Evolutionary conservation across 1,284 basidiomycete species (phyloP).

Genomic region (Butyriboletus appendiculatus): DNA sequence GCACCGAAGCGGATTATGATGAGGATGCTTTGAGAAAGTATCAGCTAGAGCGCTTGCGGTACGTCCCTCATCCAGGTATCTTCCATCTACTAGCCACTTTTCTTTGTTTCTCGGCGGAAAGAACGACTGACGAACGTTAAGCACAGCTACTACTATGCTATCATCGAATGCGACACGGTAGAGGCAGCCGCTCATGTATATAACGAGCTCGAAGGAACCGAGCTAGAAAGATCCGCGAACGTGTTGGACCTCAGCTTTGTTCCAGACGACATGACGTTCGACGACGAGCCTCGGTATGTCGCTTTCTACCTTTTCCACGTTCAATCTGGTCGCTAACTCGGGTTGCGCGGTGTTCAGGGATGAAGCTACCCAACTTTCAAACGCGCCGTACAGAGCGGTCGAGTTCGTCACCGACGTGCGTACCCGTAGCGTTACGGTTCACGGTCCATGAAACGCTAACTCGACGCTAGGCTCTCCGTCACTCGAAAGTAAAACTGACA

Average conservation of each 20-base stretch:
- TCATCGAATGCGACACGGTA: constrained; percentile 86
- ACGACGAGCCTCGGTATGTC: constrained; percentile 71
- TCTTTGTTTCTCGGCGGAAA: background rate
- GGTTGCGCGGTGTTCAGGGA: constrained; percentile 53
- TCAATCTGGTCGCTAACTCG: background rate
- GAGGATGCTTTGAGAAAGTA: constrained; percentile 90
- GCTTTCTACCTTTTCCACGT: background rate
- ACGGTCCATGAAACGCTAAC: background rate
- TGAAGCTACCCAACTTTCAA: constrained; percentile 73
- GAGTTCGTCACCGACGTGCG: constrained; percentile 94
- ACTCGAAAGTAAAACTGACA: constrained; percentile 96
- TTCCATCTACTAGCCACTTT: background rate
- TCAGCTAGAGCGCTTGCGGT: constrained; percentile 92
- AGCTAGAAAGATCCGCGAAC: constrained; percentile 97
- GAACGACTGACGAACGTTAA: constrained; percentile 5
- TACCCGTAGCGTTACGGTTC: constrained; percentile 7
- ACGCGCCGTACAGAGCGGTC: constrained; percentile 73
- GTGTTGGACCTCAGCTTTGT: constrained; percentile 95
- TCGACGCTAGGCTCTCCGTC: constrained; percentile 82
- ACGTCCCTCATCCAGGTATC: constrained; percentile 27
- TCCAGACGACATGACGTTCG: constrained; percentile 91
- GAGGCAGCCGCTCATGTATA: constrained; percentile 83
- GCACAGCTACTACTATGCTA: constrained; percentile 92
- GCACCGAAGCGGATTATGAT: constrained; percentile 76
- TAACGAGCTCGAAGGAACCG: constrained; percentile 90